Evolutionary conservation across 768 basidiomycete species (phyloP), one percentile per base, ranked within the genome.

Genomic region (Boletales sp.): DNA sequence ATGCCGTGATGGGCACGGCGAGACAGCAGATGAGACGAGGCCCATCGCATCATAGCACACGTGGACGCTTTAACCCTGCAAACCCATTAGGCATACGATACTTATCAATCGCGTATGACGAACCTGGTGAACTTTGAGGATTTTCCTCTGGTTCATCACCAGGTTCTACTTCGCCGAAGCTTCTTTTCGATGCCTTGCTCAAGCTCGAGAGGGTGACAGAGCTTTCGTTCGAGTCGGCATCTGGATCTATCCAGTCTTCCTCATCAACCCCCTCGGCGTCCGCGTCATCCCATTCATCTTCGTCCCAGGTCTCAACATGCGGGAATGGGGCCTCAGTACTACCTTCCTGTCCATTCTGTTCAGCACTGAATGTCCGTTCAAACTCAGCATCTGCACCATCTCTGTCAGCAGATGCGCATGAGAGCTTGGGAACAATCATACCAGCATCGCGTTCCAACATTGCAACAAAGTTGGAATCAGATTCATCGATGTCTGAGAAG

Each of bases 141-240:
- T 65, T 64, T 36, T 67, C 69, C 35, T 58, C 61, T 10, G 64
- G 65, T 13, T 72, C 74, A 45, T 76, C 78, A 13, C 62, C 55
- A 37, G 69, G 66, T 19, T 79, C 76, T 50, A 79, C 72, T 49
- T 78, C 78, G 36, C 82, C 75, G 25, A 61, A 53, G n/a, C 56
- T 48, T 51, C 71, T 58, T 65, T 86, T 86, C 33, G 81, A 81
- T 21, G 41, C 62, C 46, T 60, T 79, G 59, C 81, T 83, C 11
- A 80, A 81, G 44, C 81, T 83, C 12, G 80, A 81, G 44, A 83
- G 66, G 2, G 82, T 81, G 42, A 73, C 67, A 15, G 78, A 82
- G 41, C 77, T 84, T 48, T 79, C 68, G 50, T 75, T 76, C 14
- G 78, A 80, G 8, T 64, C 66, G 13, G 74, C 70, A 28, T 78